These are phyloP conservation scores for Aspergillus sergii DNA, from an alignment of 2,329 filamentous ascomycete species.

Conservation along the genomic window DNA sequence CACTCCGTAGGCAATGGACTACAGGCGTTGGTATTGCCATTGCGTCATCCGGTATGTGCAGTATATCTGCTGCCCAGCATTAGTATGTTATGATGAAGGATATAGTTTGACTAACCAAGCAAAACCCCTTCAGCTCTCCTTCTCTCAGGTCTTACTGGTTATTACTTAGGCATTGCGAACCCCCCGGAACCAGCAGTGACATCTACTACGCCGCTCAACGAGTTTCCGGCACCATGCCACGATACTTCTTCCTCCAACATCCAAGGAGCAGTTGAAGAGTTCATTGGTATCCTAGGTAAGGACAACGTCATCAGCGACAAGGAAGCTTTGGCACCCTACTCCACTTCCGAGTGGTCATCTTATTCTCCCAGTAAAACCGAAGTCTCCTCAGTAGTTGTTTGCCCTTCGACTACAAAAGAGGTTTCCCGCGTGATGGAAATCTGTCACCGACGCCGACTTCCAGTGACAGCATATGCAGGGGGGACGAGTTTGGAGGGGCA, in stretches of 20 bases:
- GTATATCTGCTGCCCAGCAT: neutral
- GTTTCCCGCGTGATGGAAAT: conserved; percentile 87
- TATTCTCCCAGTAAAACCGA: conserved; percentile 47
- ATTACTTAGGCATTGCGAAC: neutral
- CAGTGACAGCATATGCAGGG: conserved; percentile 83
- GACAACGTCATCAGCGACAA: conserved; percentile 62
- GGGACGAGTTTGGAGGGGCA: conserved; percentile 90
- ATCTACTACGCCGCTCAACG: neutral
- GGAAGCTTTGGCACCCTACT: conserved; percentile 58
- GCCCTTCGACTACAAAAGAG: conserved; percentile 76
- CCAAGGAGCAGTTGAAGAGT: conserved; percentile 42
- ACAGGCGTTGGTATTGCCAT: neutral
- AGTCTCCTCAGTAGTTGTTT: conserved; percentile 65
- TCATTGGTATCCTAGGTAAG: conserved; percentile 62
- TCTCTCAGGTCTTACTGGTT: neutral
- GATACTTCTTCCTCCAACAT: neutral
- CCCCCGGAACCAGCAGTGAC: neutral
- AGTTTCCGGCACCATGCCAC: neutral
- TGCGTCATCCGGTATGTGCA: neutral
- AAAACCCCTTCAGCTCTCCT: neutral
- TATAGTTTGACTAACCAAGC: neutral
- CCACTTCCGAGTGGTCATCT: conserved; percentile 66
- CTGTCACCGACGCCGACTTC: conserved; percentile 77
- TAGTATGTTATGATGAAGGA: neutral
- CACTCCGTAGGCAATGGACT: neutral